Percentiles rank a stretch among this genome's conserved stretches.
Evolutionary conservation across 2,329 filamentous ascomycete species (phyloP).

Genomic region (Pseudogymnoascus sp.): DNA sequence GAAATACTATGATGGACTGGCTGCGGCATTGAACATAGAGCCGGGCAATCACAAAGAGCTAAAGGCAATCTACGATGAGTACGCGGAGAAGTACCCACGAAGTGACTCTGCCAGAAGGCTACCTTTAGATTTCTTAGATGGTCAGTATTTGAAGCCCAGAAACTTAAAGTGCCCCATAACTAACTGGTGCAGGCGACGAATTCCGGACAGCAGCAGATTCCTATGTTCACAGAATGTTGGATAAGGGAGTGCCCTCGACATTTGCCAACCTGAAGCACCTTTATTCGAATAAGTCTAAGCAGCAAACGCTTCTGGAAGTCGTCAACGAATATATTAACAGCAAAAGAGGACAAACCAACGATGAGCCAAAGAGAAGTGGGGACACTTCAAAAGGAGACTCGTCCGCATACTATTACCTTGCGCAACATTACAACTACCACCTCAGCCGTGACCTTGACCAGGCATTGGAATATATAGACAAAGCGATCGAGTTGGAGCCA

Average conservation of each 20-base stretch:
- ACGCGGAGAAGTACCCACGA: constrained; percentile 72
- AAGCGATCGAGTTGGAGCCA: constrained; percentile 71
- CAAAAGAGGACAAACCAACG: constrained; percentile 38
- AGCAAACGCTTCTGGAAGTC: constrained; percentile 65
- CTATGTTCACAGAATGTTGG: constrained; percentile 79
- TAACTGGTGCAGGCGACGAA: constrained; percentile 52
- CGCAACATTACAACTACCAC: constrained; percentile 94
- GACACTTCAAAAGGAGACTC: constrained; percentile 60
- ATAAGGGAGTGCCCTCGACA: constrained; percentile 89
- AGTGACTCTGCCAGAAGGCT: constrained; percentile 80
- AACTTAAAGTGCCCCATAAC: constrained; percentile 16
- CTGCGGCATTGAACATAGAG: constrained; percentile 60
- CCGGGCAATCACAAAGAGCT: constrained; percentile 55
- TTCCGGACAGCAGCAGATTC: constrained; percentile 71
- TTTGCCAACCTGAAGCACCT: constrained; percentile 96
- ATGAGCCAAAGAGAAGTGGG: constrained; percentile 36
- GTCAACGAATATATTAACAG: constrained; percentile 72
- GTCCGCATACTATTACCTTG: constrained; percentile 84
- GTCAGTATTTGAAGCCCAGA: constrained; percentile 35
- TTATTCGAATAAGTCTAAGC: constrained; percentile 73
- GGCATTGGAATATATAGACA: constrained; percentile 75
- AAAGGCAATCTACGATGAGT: constrained; percentile 74
- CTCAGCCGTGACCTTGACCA: constrained; percentile 77
- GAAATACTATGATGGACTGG: constrained; percentile 74
- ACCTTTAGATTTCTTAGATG: constrained; percentile 81